Evolutionary conservation across 768 basidiomycete species (phyloP), one percentile per base, ranked within the genome.

Genomic region (Pleurotus djamor): DNA sequence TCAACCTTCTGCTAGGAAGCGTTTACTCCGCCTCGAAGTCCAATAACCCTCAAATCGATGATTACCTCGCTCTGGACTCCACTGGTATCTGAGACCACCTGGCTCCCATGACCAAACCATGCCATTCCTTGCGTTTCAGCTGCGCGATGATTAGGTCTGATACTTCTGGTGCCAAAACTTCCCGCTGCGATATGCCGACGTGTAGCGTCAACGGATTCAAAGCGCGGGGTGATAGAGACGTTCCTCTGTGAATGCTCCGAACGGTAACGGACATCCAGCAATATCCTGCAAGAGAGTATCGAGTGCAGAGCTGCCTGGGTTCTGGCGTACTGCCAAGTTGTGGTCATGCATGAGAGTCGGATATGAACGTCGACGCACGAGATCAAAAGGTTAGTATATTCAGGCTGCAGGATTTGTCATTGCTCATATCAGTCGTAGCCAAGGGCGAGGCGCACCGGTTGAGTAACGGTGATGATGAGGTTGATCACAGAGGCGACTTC

Each of bases 291-390:
- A 14, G 54, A 56, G n/a, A 56, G 54, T 21, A 44, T 56, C 9
- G 54, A 56, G 54, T 56, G 54, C 16, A 56, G 54, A 9, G 54
- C 36, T 2, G 54, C 54, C 33, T 56, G 54, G 36, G 54, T 56
- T 44, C 54, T 56, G 17, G 8, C 4, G 54, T 4, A 51, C 12
- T 4, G 49, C 37, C n/a, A 34, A 38, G 16, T 34, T 17, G 7
- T 51, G 14, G n/a, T 10, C 14, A n/a, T 12, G 14, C 49, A 28
- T 51, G 32, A 28, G 32, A 51, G 12, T 7, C 21, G 4, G 37
- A 14, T 14, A n/a, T 34, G 51, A 52, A 17, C 7, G 7, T 28
- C 21, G 54, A 12, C 54, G 37, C 32, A 56, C 54, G 54, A 43
- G 37, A 56, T 56, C 38, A 56, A 41, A 14, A 56, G 28, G 32